These are phyloP conservation scores for Cladosporium sp. DNA, from an alignment of 2,329 filamentous ascomycete genomes.

Conservation along the genomic window DNA sequence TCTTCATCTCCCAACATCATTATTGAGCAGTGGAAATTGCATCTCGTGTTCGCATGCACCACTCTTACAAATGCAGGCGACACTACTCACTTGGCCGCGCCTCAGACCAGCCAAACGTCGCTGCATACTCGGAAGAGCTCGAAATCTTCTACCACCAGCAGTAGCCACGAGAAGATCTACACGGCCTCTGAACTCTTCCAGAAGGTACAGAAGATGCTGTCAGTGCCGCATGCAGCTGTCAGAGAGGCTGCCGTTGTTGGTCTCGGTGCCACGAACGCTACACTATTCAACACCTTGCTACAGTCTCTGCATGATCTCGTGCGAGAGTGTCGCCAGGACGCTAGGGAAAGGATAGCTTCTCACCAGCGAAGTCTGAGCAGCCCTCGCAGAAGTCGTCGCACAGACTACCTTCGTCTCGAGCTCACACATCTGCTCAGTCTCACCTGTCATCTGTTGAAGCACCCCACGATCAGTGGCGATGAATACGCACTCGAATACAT, in stretches of 20 bases:
- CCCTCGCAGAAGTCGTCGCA: constrained; percentile 76
- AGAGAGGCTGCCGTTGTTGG: constrained; percentile 88
- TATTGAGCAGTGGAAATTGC: constrained; percentile 97
- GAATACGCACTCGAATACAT: constrained; percentile 83
- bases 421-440: constrained; percentile 96
- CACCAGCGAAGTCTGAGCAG: constrained; percentile 85
- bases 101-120: constrained; percentile 47
- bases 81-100: constrained; percentile 48
- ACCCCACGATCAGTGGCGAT: constrained; percentile 75
- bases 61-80: constrained; percentile 76
- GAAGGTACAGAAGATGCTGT: constrained; percentile 83
- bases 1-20: constrained; percentile 76
- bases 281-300: constrained; percentile 85
- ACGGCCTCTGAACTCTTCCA: constrained; percentile 89
- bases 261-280: constrained; percentile 91
- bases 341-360: constrained; percentile 70
- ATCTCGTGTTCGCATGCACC: constrained; percentile 94
- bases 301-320: constrained; percentile 89
- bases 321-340: constrained; percentile 82
- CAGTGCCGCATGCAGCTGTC: constrained; percentile 75
- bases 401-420: constrained; percentile 85
- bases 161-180: constrained; percentile 71
- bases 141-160: constrained; percentile 61
- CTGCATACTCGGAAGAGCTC: constrained; percentile 84
- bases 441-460: constrained; percentile 83